A percentile compares a stretch with the other conserved stretches of the same genome.
phyloP scores from a whole-genome alignment of 2,329 filamentous ascomycete genomes.

The Xylariales sp. region DNA sequence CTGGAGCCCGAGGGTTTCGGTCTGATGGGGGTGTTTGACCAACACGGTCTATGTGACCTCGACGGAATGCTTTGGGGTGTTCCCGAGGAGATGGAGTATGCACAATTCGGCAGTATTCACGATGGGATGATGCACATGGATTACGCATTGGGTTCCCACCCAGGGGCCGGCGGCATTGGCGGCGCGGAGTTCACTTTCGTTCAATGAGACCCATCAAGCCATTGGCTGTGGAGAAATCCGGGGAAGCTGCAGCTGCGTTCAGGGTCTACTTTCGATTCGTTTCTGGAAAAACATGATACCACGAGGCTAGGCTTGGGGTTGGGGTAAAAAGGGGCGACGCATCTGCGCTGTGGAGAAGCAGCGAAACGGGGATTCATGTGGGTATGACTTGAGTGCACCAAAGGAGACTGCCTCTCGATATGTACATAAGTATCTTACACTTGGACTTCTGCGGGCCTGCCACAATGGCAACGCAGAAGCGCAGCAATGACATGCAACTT shows the following conservation, averaged over 20 bases:
- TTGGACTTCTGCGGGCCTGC: background rate
- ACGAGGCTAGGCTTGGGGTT: background rate
- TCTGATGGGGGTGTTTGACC: slow-evolving; percentile 49
- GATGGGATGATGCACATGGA: slow-evolving; percentile 26
- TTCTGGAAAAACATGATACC: slow-evolving; percentile 6
- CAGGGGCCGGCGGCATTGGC: slow-evolving; percentile 31
- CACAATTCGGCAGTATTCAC: slow-evolving; percentile 24
- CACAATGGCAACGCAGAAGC: background rate
- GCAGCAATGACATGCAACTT: slow-evolving; percentile 4
- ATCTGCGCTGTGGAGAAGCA: slow-evolving; percentile 2
- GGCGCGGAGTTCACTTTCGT: slow-evolving; percentile 36
- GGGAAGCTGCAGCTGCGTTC: slow-evolving; percentile 3
- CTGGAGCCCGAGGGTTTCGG: slow-evolving; percentile 46
- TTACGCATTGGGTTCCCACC: slow-evolving; percentile 21
- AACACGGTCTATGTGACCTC: slow-evolving; percentile 51
- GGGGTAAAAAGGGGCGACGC: slow-evolving; percentile 1
- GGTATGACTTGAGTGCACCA: slow-evolving; percentile 3
- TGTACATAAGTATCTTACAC: slow-evolving; percentile 7
- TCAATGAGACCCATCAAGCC: slow-evolving; percentile 25
- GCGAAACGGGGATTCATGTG: slow-evolving; percentile 7
- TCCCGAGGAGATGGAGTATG: slow-evolving; percentile 33
- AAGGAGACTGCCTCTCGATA: background rate
- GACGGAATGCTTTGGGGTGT: slow-evolving; percentile 52
- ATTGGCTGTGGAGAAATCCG: slow-evolving; percentile 3
- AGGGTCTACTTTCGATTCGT: slow-evolving; percentile 5